phyloP scores from a whole-genome alignment of 75 land plant genomes.

The Sequoia sempervirens region DNA sequence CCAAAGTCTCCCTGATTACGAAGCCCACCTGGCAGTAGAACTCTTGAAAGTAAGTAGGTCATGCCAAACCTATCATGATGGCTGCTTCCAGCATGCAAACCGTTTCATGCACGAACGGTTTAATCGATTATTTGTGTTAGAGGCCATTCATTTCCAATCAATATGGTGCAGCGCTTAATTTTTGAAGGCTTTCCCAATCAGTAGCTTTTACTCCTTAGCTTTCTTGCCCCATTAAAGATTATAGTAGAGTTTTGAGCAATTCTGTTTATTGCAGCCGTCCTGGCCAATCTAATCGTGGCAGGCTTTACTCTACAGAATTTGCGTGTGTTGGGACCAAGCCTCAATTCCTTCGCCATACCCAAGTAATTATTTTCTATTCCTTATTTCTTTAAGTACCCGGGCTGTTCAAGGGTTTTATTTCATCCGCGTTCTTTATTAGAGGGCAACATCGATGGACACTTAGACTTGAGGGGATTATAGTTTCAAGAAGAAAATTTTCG shows the following conservation, averaged over 20 bases:
- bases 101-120: too few relatives aligned
- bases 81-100: too few relatives aligned
- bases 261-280: background rate
- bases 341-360: conserved; percentile 64
- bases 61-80: too few relatives aligned
- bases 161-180: background rate
- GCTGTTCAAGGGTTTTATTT: background rate
- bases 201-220: background rate
- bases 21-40: too few relatives aligned
- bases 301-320: conserved; percentile 34
- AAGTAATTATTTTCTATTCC: conserved; percentile 18
- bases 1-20: too few relatives aligned
- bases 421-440: background rate
- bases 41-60: too few relatives aligned
- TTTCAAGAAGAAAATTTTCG: background rate
- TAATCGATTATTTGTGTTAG: too few relatives aligned
- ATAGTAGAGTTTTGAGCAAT: background rate
- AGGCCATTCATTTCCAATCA: too few relatives aligned
- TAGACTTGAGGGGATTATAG: background rate
- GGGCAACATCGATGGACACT: background rate
- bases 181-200: background rate
- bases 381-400: background rate
- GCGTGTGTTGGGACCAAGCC: conserved; percentile 72
- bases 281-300: background rate
- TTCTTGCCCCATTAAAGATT: background rate